Conservation (phyloP, 371 early-diverging fungal species). For the Mortierella sp. region DNA sequence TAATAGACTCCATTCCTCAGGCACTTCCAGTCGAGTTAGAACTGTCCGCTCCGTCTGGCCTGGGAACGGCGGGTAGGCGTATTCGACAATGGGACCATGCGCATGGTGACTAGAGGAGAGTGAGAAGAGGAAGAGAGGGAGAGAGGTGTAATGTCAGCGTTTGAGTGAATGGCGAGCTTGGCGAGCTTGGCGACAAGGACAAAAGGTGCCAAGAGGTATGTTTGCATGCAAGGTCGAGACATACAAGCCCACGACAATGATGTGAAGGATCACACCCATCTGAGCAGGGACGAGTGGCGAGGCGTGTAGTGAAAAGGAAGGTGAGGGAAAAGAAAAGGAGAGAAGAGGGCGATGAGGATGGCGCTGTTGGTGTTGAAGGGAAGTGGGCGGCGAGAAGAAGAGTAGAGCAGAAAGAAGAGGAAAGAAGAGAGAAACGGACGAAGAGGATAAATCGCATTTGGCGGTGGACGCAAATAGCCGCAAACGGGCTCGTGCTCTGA, state of each 20-base stretch:
- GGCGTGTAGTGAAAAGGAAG: background rate
- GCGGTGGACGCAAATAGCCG: background rate
- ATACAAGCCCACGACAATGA: conserved; percentile 57
- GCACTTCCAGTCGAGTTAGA: conserved; percentile 71
- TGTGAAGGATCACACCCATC: conserved; percentile 56
- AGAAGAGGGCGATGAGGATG: no score
- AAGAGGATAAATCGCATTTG: background rate
- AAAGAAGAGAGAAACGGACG: background rate
- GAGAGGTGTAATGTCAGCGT: background rate
- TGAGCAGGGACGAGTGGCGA: background rate
- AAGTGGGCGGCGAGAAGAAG: background rate
- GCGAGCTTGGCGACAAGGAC: background rate
- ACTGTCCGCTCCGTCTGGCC: conserved; percentile 56
- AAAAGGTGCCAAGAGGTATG: background rate
- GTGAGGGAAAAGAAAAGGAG: background rate
- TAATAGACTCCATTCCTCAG: conserved; percentile 85
- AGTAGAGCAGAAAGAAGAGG: background rate
- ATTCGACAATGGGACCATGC: conserved; percentile 79
- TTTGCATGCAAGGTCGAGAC: background rate
- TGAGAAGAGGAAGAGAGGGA: background rate
- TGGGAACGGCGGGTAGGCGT: conserved; percentile 81
- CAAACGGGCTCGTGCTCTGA: conserved; percentile 7
- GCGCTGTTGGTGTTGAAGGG: no score
- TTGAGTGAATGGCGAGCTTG: background rate
- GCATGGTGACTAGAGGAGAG: conserved; percentile 64